Evolutionary conservation across 352 stramenopile genomes (phyloP), one percentile per base, ranked within the genome.

Genomic region (Phytophthora nicotianae): DNA sequence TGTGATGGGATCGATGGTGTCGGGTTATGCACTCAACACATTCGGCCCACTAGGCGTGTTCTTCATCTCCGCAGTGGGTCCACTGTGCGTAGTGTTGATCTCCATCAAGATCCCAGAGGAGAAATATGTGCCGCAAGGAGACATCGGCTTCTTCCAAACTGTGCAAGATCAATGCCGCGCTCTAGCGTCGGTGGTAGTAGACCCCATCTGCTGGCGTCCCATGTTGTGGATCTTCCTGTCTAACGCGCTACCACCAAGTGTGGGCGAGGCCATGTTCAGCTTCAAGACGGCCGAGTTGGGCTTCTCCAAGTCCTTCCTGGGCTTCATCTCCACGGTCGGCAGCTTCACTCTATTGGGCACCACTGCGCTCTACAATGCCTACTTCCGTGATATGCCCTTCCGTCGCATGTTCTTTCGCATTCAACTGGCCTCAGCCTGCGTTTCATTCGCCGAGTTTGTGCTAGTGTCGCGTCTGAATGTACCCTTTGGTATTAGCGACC

Each of bases 151-250:
- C 48, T 26, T 89, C 10, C 65, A 69, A 51, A 89, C 73, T 0
- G 75, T 93, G 32, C 38, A 68, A 16, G 49, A 58, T 9, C 84
- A 93, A 49, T 84, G 71, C 47, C 72, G 75, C 13, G 65, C 74
- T 9, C 65, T 93, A 6, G 81, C 75, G 20, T 57, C 68, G 4
- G 81, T 91, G 11, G 75, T 91, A 10, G 72, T 90, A 35, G 79
- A 89, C 60, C 84, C 84, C 1, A 80, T 91, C 29, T 90, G 82
- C 60, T 93, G 84, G 84, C 80, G 82, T 8, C 82, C 82, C 7
- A 84, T 90, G 79, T 66, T 89, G 14, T 93, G 83, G 81, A 89
- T 93, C 57, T 91, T 93, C 59, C 62, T 93, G 26, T 93, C 84
- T 5, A 91, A 90, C 35, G 81, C 80, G 3, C 52, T 93, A 19